Base-by-base conservation (phyloP, 352 stramenopile species). In the Phytophthora meadii region DNA sequence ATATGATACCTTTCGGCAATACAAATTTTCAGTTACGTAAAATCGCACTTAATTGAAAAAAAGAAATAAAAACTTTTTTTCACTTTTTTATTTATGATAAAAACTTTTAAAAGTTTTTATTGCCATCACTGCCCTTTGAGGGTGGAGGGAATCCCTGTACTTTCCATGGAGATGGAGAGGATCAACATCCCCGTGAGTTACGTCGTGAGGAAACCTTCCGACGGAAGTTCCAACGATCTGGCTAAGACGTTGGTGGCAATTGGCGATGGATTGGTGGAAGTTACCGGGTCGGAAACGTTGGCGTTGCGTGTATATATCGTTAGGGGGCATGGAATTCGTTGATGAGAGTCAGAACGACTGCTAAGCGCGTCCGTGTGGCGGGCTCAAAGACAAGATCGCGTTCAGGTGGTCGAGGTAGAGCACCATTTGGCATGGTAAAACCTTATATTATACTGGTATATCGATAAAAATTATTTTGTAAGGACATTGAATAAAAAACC, bases 121-220 rank as follows among this genome's bases (percentile, higher is more conserved):
- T n/a, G n/a, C n/a, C n/a, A n/a, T n/a, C n/a, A n/a, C n/a, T n/a
- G n/a, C n/a, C n/a, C n/a, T 17, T 60, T 39, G 52, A 36, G 6
- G 44, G 60, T 44, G 61, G 60, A 63, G 61, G 37, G 44, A 46
- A 63, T 64, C 61, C 41, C 36, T 68, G 60, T 27, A 61, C 51
- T 30, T 39, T 68, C 61, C 53, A 63, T 41, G 25, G 42, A 14
- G 36, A 64, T 37, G 45, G 8, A 63, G 25, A 32, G 34, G 51
- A 66, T 48, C 25, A 59, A 59, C 47, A 51, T 25, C 6, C 24
- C 19, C 58, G 48, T 53, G 39, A 59, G 49, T 66, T 30, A 60
- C 58, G 19, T 2, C 15, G 30, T 60, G 59, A 44, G 51, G 59
- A 61, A 42, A 68, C 25, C 50, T 61, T 55, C 34, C 59, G 58